Evolutionary conservation across 192 early-diverging fungal genomes (phyloP).

Genomic region (Backusella mclennaniae): DNA sequence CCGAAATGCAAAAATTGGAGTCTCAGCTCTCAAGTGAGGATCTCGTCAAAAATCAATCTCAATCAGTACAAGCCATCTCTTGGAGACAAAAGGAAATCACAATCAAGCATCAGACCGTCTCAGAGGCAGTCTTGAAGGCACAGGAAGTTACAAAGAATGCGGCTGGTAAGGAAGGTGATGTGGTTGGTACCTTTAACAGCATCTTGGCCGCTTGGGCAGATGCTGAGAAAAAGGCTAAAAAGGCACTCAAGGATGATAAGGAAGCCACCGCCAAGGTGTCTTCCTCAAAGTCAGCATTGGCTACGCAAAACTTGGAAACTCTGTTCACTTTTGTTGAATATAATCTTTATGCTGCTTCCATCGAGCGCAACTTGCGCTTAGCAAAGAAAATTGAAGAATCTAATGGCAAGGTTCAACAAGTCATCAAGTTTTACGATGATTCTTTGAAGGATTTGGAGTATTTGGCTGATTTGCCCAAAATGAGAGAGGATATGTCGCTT

Average conservation of each 20-base stretch:
- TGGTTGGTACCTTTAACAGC: slow-evolving; percentile 51
- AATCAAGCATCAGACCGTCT: slow-evolving; percentile 42
- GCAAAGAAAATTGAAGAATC: slow-evolving; percentile 42
- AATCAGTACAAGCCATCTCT: slow-evolving; percentile 39
- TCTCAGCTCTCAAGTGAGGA: slow-evolving; percentile 6
- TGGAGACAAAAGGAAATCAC: slow-evolving; percentile 50
- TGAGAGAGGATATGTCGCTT: slow-evolving; percentile 45
- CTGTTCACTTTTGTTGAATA: slow-evolving; percentile 60
- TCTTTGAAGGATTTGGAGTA: slow-evolving; percentile 48
- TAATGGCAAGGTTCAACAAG: slow-evolving; percentile 53
- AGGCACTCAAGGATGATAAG: slow-evolving; percentile 61
- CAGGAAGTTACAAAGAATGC: slow-evolving; percentile 35
- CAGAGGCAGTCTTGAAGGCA: slow-evolving; percentile 45
- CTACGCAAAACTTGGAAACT: slow-evolving; percentile 52
- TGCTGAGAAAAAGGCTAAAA: slow-evolving; percentile 58
- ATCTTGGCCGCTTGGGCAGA: slow-evolving; percentile 58
- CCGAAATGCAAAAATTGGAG: slow-evolving; percentile 11
- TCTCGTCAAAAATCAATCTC: slow-evolving; percentile 36
- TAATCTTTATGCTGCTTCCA: slow-evolving; percentile 45
- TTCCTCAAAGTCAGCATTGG: slow-evolving; percentile 65
- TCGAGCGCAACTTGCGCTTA: slow-evolving; percentile 58
- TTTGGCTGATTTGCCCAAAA: slow-evolving; percentile 53
- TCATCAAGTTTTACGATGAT: slow-evolving; percentile 65
- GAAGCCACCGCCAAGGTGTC: slow-evolving; percentile 63
- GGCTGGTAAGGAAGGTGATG: slow-evolving; percentile 30